These are phyloP conservation scores for Binderoboletus segoi DNA, from an alignment of 1,284 basidiomycete genomes.

Conservation along the genomic window DNA sequence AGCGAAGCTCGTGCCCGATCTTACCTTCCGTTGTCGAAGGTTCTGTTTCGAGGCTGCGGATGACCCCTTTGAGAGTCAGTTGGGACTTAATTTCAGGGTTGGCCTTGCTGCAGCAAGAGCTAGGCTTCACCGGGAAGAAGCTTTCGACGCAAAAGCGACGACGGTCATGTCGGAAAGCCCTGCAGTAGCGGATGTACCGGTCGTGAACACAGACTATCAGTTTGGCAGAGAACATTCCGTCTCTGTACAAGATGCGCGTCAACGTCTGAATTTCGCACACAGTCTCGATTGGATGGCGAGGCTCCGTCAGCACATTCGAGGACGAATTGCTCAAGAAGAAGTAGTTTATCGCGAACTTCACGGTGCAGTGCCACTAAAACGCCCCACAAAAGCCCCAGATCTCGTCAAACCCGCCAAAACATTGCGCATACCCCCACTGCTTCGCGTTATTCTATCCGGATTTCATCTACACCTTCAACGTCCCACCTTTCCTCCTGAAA, in stretches of 20 bases:
- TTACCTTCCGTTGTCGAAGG: slow-evolving; percentile 63
- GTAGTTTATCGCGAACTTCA: slow-evolving; percentile 41
- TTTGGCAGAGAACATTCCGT: slow-evolving; percentile 69
- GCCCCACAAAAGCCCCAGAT: slow-evolving; percentile 34
- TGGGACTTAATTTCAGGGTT: slow-evolving; percentile 80
- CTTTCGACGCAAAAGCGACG: slow-evolving; percentile 78
- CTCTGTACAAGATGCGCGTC: slow-evolving; percentile 72
- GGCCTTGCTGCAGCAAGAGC: slow-evolving; percentile 77
- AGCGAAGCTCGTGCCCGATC: slow-evolving; percentile 70
- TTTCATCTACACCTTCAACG: slow-evolving; percentile 61
- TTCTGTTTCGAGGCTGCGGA: slow-evolving; percentile 85
- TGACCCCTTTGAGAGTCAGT: slow-evolving; percentile 81
- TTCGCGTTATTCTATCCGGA: slow-evolving; percentile 68
- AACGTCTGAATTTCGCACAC: slow-evolving; percentile 73
- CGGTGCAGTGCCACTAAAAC: slow-evolving; percentile 30
- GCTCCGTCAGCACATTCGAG: slow-evolving; percentile 41
- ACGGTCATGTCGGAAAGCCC: slow-evolving; percentile 53
- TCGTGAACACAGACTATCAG: slow-evolving; percentile 45
- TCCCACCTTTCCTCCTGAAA: slow-evolving; percentile 63
- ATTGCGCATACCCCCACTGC: slow-evolving; percentile 66
- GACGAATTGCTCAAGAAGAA: slow-evolving; percentile 33
- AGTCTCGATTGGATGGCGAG: slow-evolving; percentile 79
- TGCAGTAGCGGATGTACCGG: slow-evolving; percentile 21
- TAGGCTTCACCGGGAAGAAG: slow-evolving; percentile 79
- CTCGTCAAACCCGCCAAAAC: slow-evolving; percentile 40